Evolutionary conservation across 1,284 basidiomycete species (phyloP).

Genomic region (Irpex sp.): DNA sequence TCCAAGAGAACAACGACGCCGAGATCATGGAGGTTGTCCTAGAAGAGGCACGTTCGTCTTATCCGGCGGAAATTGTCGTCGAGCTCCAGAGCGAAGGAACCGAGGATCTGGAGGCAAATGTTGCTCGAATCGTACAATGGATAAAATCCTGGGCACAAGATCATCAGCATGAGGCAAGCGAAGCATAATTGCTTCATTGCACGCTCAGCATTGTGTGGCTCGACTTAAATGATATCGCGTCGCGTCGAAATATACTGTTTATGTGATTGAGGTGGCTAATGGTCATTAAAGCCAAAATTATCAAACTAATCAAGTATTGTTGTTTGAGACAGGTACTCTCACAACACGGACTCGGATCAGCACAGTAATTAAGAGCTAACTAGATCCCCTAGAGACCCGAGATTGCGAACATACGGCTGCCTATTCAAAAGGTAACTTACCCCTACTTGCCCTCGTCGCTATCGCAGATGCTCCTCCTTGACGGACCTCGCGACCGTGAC

Average conservation of each 20-base stretch:
- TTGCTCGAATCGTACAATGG: constrained; percentile 85
- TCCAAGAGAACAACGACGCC: constrained; percentile 97
- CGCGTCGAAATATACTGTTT: too few relatives aligned
- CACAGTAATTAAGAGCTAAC: background rate
- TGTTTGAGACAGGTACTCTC: too few relatives aligned
- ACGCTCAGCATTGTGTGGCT: background rate
- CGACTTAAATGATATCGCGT: background rate
- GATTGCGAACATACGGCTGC: background rate
- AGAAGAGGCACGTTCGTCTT: constrained; percentile 86
- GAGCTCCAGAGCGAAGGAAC: constrained; percentile 79
- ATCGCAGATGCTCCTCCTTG: background rate
- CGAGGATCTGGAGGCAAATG: constrained; percentile 85
- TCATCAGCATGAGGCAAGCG: constrained; percentile 14
- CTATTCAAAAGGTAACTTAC: too few relatives aligned
- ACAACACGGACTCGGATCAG: background rate
- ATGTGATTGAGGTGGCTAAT: too few relatives aligned
- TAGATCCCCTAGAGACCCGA: background rate
- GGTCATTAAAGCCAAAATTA: too few relatives aligned
- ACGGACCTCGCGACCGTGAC: background rate
- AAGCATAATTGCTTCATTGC: background rate
- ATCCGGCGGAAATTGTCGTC: constrained; percentile 83
- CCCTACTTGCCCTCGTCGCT: background rate
- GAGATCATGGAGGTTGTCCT: constrained; percentile 96
- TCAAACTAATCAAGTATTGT: too few relatives aligned
- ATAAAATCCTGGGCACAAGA: constrained; percentile 75